Conservation (phyloP, 257 asterid genomes). For the Solanum neorickii region DNA sequence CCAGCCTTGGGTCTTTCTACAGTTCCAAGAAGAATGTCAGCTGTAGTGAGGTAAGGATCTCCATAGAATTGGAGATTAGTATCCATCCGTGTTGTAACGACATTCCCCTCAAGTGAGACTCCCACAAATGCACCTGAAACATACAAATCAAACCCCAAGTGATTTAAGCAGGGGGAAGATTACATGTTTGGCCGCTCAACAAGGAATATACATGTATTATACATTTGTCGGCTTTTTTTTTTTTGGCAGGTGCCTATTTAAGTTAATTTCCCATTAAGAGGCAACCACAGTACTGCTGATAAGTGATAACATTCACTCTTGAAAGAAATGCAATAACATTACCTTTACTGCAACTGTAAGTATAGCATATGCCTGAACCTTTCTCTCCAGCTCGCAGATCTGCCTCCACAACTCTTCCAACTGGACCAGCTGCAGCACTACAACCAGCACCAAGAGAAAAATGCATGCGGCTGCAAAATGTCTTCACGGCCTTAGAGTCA, state of each 20-base stretch:
- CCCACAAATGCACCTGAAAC: conserved; percentile 89
- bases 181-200: not conserved
- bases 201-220: not conserved
- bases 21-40: conserved; percentile 80
- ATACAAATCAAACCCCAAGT: conserved; percentile 2
- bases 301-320: not conserved
- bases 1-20: conserved; percentile 96
- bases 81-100: conserved; percentile 83
- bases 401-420: conserved; percentile 96
- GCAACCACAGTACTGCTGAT: not conserved
- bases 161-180: not conserved
- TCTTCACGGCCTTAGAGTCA: conserved; percentile 78
- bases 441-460: conserved; percentile 99
- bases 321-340: not conserved
- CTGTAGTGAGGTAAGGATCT: conserved; percentile 88
- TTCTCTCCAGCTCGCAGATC: conserved; percentile 96
- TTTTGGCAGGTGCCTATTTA: not conserved
- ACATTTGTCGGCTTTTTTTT: not conserved
- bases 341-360: conserved; percentile 99
- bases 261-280: not conserved
- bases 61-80: conserved; percentile 90
- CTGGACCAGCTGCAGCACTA: conserved; percentile 98
- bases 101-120: conserved; percentile 85
- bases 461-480: conserved; percentile 96
- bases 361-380: conserved; percentile 99